Conservation (phyloP, 768 basidiomycete species). For the Lyophyllum decastes region DNA sequence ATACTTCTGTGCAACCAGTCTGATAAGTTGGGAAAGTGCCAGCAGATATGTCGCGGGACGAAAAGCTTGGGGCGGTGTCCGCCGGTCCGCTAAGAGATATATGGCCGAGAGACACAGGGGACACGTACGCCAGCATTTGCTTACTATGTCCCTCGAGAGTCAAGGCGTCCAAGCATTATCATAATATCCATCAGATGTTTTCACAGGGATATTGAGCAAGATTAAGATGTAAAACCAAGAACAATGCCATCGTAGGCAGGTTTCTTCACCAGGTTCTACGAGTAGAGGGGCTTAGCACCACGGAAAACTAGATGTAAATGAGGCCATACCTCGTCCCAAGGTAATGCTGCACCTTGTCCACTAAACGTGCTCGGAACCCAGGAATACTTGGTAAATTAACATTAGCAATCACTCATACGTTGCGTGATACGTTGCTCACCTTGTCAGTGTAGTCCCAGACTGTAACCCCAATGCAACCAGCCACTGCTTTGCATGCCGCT, state of each 20-base stretch:
- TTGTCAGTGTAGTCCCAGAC: conserved; percentile 44
- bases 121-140: background rate
- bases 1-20: background rate
- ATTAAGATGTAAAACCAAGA: too few species aligned
- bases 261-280: conserved; percentile 38
- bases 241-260: conserved; percentile 18
- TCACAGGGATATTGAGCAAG: too few species aligned
- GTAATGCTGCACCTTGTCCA: conserved; percentile 37
- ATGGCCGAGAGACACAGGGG: background rate
- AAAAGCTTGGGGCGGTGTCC: background rate
- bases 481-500: conserved; percentile 48
- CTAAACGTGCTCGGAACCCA: conserved; percentile 38
- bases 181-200: too few species aligned
- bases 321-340: conserved; percentile 33
- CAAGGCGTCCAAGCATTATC: too few species aligned
- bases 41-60: too few species aligned
- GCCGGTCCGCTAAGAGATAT: background rate
- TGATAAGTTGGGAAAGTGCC: too few species aligned
- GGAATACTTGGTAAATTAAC: conserved; percentile 24
- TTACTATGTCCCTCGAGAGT: too few species aligned
- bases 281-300: background rate
- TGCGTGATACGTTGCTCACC: background rate
- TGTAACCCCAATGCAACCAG: conserved; percentile 44
- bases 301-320: background rate
- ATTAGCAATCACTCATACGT: background rate